Conservation (phyloP, 345 rosid species). For the Geranium rotundifolium region DNA sequence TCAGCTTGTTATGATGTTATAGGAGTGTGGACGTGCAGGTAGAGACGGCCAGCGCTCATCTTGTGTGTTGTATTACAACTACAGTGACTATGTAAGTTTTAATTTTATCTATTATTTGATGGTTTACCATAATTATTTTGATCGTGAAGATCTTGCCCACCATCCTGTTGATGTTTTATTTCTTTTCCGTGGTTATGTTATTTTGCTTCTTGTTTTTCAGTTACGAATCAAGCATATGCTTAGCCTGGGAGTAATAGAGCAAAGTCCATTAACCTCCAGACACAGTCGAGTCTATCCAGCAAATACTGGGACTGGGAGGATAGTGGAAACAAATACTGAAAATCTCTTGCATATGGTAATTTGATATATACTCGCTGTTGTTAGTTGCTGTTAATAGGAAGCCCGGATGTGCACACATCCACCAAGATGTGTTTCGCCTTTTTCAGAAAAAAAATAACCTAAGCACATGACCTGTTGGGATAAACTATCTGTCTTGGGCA, state of each 20-base stretch:
- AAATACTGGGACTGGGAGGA: constrained; percentile 62
- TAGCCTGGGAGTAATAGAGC: constrained; percentile 75
- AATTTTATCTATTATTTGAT: neutral
- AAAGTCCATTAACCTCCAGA: constrained; percentile 53
- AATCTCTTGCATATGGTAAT: constrained; percentile 85
- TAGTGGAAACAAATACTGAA: constrained; percentile 81
- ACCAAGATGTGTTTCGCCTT: too few species aligned
- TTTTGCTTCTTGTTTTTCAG: constrained; percentile 27
- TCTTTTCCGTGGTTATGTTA: neutral
- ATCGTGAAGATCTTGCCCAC: neutral
- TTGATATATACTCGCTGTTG: constrained; percentile 3
- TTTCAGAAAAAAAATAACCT: too few species aligned
- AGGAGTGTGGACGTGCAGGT: constrained; percentile 99
- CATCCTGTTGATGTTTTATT: neutral
- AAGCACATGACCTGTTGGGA: too few species aligned
- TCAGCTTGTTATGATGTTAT: constrained; percentile 8
- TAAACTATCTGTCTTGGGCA: too few species aligned
- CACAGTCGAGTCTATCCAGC: constrained; percentile 39
- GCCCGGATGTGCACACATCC: too few species aligned
- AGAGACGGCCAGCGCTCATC: constrained; percentile 91
- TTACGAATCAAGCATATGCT: constrained; percentile 94
- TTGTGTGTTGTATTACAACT: constrained; percentile 83
- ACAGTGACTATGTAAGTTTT: constrained; percentile 80
- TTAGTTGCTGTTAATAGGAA: constrained; percentile 3
- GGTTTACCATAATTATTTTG: neutral